phyloP scores from a whole-genome alignment of 352 stramenopile genomes.

The Globisporangium parvum region DNA sequence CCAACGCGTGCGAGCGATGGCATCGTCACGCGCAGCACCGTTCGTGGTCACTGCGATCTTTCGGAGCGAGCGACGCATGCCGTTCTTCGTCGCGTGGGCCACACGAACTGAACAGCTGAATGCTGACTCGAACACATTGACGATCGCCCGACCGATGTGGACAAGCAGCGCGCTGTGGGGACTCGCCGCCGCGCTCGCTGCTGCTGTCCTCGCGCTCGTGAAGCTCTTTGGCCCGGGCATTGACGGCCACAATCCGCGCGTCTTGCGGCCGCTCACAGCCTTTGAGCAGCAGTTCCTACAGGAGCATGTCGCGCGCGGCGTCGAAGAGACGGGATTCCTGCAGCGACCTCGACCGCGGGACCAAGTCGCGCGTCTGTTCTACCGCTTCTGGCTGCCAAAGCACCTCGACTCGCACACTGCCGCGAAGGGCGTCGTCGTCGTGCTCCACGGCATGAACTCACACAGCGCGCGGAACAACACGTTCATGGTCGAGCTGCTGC shows the following conservation, averaged over 20 bases:
- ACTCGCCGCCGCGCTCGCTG: slow-evolving; percentile 18
- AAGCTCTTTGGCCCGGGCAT: slow-evolving; percentile 53
- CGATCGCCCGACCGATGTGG: slow-evolving; percentile 19
- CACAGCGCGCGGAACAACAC: slow-evolving; percentile 73
- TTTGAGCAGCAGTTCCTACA: slow-evolving; percentile 52
- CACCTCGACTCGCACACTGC: slow-evolving; percentile 22
- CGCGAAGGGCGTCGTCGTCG: slow-evolving; percentile 51
- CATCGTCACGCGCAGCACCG: too few relatives aligned
- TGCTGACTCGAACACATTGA: too few relatives aligned
- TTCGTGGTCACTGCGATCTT: too few relatives aligned
- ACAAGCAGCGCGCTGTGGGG: slow-evolving; percentile 15
- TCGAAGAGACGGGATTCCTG: slow-evolving; percentile 49
- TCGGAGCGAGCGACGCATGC: too few relatives aligned
- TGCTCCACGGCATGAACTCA: slow-evolving; percentile 73
- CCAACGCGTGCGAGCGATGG: too few relatives aligned
- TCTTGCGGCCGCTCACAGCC: slow-evolving; percentile 26
- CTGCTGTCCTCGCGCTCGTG: slow-evolving; percentile 13
- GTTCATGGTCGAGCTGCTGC: slow-evolving; percentile 66
- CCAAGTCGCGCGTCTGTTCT: slow-evolving; percentile 52
- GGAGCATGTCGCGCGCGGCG: slow-evolving; percentile 32
- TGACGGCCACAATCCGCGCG: slow-evolving; percentile 38
- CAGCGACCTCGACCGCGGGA: slow-evolving; percentile 29
- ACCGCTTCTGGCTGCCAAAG: slow-evolving; percentile 61
- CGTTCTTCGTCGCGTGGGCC: not conserved
- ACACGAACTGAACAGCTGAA: slow-evolving; percentile 9